A percentile compares a stretch with the other conserved stretches of the same genome.
These are phyloP conservation scores for Nymphaea thermarum DNA, from an alignment of 164 flowering plant species.

Conservation along the genomic window DNA sequence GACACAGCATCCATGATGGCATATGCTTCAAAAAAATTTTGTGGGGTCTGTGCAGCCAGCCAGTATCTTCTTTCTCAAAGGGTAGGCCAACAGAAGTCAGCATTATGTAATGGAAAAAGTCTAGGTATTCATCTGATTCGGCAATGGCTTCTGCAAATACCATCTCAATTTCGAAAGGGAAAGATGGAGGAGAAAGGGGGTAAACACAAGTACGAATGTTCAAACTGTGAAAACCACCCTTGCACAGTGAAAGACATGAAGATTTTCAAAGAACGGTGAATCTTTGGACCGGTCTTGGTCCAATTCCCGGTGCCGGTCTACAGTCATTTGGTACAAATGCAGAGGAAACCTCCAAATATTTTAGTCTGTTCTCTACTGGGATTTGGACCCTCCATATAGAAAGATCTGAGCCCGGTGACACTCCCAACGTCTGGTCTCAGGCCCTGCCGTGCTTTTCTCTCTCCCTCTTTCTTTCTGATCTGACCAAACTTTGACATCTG, in stretches of 20 bases:
- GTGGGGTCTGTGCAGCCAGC: background rate
- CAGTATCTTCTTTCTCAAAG: background rate
- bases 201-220: too few species aligned
- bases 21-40: background rate
- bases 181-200: background rate
- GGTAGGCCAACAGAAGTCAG: background rate
- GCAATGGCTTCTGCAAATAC: background rate
- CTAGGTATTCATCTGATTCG: background rate
- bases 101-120: too few species aligned
- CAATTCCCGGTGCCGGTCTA: background rate
- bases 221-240: too few species aligned
- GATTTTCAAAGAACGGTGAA: background rate
- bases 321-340: background rate
- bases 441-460: background rate
- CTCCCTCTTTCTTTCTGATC: background rate
- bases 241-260: too few species aligned
- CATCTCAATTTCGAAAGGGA: background rate
- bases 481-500: background rate
- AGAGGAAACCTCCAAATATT: too few species aligned
- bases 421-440: background rate
- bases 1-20: background rate
- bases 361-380: background rate
- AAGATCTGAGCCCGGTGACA: background rate
- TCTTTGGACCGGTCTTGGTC: background rate
- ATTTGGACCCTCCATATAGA: background rate